These are phyloP conservation scores for Cytospora chrysosperma DNA, from an alignment of 2,329 filamentous ascomycete genomes.

Conservation along the genomic window DNA sequence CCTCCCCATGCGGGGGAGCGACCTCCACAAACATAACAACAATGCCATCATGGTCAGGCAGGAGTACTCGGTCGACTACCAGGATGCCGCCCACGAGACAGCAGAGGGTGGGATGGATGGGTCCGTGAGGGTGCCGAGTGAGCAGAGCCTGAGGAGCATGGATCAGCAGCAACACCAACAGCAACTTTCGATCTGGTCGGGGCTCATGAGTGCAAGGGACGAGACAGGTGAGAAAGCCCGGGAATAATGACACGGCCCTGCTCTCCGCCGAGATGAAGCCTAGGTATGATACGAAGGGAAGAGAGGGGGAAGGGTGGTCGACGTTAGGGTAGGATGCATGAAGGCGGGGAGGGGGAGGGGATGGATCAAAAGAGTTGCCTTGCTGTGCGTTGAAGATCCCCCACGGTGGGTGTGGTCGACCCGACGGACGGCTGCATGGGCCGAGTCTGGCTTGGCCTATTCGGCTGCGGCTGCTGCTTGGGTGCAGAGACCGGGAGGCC, in stretches of 20 bases:
- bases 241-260: background rate
- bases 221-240: background rate
- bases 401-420: too few relatives aligned
- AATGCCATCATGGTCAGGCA: slow-evolving; percentile 6
- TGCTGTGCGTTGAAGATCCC: background rate
- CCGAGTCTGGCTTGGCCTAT: background rate
- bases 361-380: background rate
- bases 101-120: background rate
- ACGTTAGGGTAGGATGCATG: background rate
- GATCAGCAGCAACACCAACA: background rate
- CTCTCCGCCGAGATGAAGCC: background rate
- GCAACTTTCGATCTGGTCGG: background rate
- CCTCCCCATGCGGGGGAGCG: background rate
- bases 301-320: background rate
- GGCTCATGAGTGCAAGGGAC: background rate
- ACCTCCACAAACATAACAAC: background rate
- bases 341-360: background rate
- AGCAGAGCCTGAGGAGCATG: background rate
- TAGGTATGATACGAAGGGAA: background rate
- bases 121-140: background rate
- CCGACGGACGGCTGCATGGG: background rate
- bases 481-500: background rate
- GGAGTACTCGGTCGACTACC: slow-evolving; percentile 7
- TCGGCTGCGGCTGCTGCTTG: background rate
- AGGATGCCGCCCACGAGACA: background rate